Base-by-base conservation (phyloP, 768 basidiomycete genomes). In the Boletus speciosus region DNA sequence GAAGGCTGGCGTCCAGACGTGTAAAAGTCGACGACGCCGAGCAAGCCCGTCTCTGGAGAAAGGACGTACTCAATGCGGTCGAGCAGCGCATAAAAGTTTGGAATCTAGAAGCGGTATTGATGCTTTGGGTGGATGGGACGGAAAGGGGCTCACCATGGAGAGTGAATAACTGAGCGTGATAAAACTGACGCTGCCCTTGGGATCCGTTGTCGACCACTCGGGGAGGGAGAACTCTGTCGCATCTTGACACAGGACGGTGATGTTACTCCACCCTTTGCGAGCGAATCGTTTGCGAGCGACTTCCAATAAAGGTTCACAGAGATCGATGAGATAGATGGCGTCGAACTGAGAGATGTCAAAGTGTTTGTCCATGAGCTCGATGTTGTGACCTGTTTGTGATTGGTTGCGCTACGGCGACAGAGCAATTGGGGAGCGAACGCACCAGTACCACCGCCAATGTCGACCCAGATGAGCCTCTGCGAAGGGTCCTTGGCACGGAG, bases 361-460 rank as follows among this genome's bases (percentile, higher is more conserved):
- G 62, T 77, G 78, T 59, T 77, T 78, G 67, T 85, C 76, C 87
- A 88, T 88, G 54, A 81, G 73, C 67, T 89, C 86, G 60, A 89
- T 81, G 65, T 88, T 89, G 73, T 82, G 82, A 6, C 59, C 59
- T 60, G 47, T 34, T 38, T 16, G 36, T 10, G 40, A 23, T 60
- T 4, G 37, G 38, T 12, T 9, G 1, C 1, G 34, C 10, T 0
- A 12, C 4, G 47, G 37, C 23, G 6, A 21, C 31, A 44, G 25
- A 21, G 21, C 12, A 16, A 34, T 25, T 25, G 25, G 3, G 49
- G 7, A 43, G 48, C 0, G 44, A 49, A 41, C 64, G 49, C 40
- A 78, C 81, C 81, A 12, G 88, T 89, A 27, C 87, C 88, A 32
- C 88, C 88, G 15, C 88, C 86, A 52, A 90, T 82, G 64, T 90